Conservation (phyloP, 2,329 filamentous ascomycete genomes). For the Claviceps capensis region DNA sequence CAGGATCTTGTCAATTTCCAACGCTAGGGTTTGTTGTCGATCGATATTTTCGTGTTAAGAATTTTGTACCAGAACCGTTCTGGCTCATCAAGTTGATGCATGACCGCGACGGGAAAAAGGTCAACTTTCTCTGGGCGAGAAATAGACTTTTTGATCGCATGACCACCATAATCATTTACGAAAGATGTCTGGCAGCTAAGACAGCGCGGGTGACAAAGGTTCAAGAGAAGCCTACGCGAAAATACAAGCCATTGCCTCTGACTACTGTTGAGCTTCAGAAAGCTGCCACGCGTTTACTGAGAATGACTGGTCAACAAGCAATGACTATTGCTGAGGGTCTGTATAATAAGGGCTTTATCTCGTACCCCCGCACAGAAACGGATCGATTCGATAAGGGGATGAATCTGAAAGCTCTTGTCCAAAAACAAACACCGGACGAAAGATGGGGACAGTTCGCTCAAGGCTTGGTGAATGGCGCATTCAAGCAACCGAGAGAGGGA, state of each 20-base stretch:
- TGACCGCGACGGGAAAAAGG: constrained; percentile 60
- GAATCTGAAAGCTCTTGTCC: constrained; percentile 63
- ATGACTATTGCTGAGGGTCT: constrained; percentile 80
- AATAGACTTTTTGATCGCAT: constrained; percentile 79
- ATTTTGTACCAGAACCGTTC: constrained; percentile 84
- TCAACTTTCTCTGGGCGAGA: constrained; percentile 73
- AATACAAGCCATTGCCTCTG: constrained; percentile 84
- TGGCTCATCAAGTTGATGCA: constrained; percentile 86
- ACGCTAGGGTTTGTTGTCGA: constrained; percentile 96
- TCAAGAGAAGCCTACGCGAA: constrained; percentile 79
- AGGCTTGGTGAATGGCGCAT: constrained; percentile 58
- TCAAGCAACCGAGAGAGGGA: constrained; percentile 69
- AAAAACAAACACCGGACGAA: constrained; percentile 67
- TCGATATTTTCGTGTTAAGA: constrained; percentile 83
- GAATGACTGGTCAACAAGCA: constrained; percentile 80
- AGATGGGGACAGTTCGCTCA: constrained; percentile 75
- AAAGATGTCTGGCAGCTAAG: constrained; percentile 66
- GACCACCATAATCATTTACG: constrained; percentile 67
- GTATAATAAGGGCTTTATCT: constrained; percentile 92
- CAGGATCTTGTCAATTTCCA: constrained; percentile 92
- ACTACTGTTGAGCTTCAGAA: constrained; percentile 97
- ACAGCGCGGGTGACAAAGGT: constrained; percentile 72
- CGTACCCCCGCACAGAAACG: constrained; percentile 93
- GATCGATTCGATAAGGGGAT: constrained; percentile 89
- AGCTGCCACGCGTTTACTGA: constrained; percentile 75